Base-by-base conservation (phyloP, 2,329 filamentous ascomycete genomes). In the Venturia nashicola region DNA sequence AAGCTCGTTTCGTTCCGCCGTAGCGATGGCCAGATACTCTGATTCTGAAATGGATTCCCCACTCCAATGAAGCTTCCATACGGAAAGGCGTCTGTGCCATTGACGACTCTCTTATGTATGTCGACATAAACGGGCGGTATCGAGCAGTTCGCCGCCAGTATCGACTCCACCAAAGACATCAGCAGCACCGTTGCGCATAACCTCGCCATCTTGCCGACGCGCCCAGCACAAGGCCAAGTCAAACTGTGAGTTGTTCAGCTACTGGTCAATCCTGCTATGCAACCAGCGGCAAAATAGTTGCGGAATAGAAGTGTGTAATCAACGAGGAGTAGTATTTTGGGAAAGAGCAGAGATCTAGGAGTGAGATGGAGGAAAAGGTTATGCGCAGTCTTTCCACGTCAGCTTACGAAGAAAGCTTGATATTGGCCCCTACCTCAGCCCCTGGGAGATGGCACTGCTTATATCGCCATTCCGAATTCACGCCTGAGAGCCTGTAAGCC, bases 61-160 rank as follows among this genome's bases (percentile, higher is more conserved):
- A 77, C 69, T 23, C 77, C 77, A 42, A 77, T 75, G 69, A 78
- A 78, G 2, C 76, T 74, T 59, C 77, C 77, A 71, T 78, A 78
- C 64, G 77, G 76, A 59, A 75, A 74, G 14, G 71, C 68, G 1
- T 69, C 66, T 6, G 73, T 72, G 59, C 74, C 73, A 61, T 77
- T 72, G n/a, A 78, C 76, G 16, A 70, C 73, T 61, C 77, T 71
- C 65, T 73, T 74, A 63, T 78, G 76, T 44, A 78, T 77, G 59
- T 78, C 76, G 68, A 78, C 74, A 64, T 76, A 78, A 63, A 78
- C 72, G 0, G 76, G 75, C 40, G 70, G 67, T 62, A 69, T 72
- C 7, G 72, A 73, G 65, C 75, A 76, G 67, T 76, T 75, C 66
- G 74, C 72, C 18, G 74, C 74, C 14, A 54, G 43, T 36, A 54